A percentile compares a stretch with the other conserved stretches of the same genome.
These are phyloP conservation scores for Nicotiana attenuata DNA, from an alignment of 257 asterid genomes.

Conservation along the genomic window DNA sequence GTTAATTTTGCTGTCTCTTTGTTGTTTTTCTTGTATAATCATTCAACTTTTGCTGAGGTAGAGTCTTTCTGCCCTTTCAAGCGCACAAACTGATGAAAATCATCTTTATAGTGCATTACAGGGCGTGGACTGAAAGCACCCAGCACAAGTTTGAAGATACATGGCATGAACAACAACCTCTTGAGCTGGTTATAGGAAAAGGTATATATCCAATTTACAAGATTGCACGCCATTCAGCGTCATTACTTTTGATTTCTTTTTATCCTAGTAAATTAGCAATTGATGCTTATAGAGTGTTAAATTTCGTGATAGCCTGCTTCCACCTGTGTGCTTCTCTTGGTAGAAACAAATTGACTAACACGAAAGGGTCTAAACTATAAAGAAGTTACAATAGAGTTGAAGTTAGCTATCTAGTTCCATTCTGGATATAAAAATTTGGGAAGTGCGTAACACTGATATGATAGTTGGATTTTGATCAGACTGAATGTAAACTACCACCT, in stretches of 20 bases:
- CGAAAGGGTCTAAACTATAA: neutral
- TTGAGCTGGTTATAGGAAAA: slow-evolving; percentile 89
- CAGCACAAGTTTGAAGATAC: slow-evolving; percentile 94
- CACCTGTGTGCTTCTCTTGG: neutral
- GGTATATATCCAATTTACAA: slow-evolving; percentile 37
- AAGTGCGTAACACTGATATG: too few species aligned
- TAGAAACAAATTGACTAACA: neutral
- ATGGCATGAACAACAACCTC: slow-evolving; percentile 91
- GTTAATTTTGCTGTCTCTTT: neutral
- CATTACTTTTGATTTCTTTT: neutral
- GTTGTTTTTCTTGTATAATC: neutral
- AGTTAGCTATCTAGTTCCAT: too few species aligned
- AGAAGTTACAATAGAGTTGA: neutral
- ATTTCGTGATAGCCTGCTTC: neutral
- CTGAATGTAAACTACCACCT: too few species aligned
- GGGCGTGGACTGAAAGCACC: slow-evolving; percentile 92
- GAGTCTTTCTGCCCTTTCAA: neutral
- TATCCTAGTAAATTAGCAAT: neutral
- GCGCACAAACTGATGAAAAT: slow-evolving; percentile 10
- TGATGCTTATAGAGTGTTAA: neutral
- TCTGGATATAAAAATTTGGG: too few species aligned
- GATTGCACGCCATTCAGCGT: neutral
- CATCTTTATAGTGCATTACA: slow-evolving; percentile 63
- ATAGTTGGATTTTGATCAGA: too few species aligned
- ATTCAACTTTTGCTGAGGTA: neutral